Base-by-base conservation (phyloP, 257 asterid genomes). In the Linderniella brevidens region DNA sequence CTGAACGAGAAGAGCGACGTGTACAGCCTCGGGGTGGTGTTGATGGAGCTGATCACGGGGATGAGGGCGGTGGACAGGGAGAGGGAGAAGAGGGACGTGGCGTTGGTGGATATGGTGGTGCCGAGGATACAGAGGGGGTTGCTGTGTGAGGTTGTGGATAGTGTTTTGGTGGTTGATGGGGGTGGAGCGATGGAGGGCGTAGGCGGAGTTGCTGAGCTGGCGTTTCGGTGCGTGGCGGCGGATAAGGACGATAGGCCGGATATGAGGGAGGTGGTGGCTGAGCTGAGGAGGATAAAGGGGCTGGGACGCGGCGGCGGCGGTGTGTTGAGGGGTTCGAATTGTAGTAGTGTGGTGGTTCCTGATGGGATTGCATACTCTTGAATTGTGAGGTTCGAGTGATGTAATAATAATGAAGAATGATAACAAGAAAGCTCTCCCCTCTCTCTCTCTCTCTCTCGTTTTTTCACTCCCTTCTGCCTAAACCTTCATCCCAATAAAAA, bases 171-270 rank as follows among this genome's bases (percentile, higher is more conserved):
- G 8, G 78, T 75, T 11, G 82, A 82, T 46, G 61, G 63, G 17
- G 92, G 32, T 3, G 4, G 68, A 53, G 82, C 74, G 0, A 58
- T 66, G 78, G 93, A 76, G 44, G 88, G 92, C 10, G 92, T 82
- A 0, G 51, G 61, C 0, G 88, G 90, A 0, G 77, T 81, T 57
- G 97, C 92, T 0, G 98, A 88, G 79, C 67, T 88, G 8, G 95
- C 95, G 0, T 88, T 88, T 64, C 78, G 79, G 17, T 84, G 98
- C 2, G 78, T 88, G 12, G 98, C 98, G 0, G 72, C 72, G 0
- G 93, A 84, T 48, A 88, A 88, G 56, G 95, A 88, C 9, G 98
- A 88, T 29, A 57, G 98, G 53, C 95, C 98, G 11, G 90, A 84
- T 46, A 85, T 92, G 0, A 46, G 69, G 61, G 95, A 84, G 67